phyloP scores from a whole-genome alignment of 1,284 basidiomycete genomes.

The Rhodotorula glutinis region DNA sequence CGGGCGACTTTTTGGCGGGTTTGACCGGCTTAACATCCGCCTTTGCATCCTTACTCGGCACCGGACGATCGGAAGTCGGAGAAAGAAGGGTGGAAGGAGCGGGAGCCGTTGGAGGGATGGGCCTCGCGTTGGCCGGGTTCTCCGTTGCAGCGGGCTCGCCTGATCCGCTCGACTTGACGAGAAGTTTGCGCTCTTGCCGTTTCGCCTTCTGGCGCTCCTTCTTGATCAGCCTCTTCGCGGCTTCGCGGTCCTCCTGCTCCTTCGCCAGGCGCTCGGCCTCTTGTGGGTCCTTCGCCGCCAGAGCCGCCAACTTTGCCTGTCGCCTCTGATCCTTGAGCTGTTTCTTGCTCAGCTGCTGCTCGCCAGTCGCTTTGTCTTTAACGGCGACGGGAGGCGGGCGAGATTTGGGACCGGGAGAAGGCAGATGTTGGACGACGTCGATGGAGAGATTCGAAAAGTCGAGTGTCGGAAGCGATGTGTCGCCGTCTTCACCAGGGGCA shows the following conservation, averaged over 20 bases:
- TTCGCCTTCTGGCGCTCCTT: conserved; percentile 26
- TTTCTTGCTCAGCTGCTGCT: conserved; percentile 19
- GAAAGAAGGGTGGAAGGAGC: conserved; percentile 2
- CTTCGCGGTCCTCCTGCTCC: conserved; percentile 17
- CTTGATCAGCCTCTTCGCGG: conserved; percentile 19
- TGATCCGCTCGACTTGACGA: no score
- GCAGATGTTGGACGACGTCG: conserved; percentile 46
- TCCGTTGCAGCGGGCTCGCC: conserved; percentile 42
- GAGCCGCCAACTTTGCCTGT: conserved; percentile 21
- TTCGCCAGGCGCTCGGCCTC: conserved; percentile 20
- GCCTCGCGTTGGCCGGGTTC: no score
- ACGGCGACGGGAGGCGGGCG: not conserved
- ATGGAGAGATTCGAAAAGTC: conserved; percentile 67
- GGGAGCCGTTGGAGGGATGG: conserved; percentile 44
- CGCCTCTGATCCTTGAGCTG: conserved; percentile 11
- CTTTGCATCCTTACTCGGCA: not conserved
- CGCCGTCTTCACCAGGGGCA: conserved; percentile 58
- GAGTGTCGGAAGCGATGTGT: conserved; percentile 66
- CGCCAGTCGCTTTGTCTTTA: not conserved
- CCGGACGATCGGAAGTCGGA: no score
- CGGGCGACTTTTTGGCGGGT: not conserved
- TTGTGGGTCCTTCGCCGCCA: conserved; percentile 26
- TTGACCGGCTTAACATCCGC: no score
- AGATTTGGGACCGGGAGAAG: not conserved
- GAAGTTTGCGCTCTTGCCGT: conserved; percentile 13